phyloP scores from a whole-genome alignment of 139 green algal species.

The Chlorella ohadii region DNA sequence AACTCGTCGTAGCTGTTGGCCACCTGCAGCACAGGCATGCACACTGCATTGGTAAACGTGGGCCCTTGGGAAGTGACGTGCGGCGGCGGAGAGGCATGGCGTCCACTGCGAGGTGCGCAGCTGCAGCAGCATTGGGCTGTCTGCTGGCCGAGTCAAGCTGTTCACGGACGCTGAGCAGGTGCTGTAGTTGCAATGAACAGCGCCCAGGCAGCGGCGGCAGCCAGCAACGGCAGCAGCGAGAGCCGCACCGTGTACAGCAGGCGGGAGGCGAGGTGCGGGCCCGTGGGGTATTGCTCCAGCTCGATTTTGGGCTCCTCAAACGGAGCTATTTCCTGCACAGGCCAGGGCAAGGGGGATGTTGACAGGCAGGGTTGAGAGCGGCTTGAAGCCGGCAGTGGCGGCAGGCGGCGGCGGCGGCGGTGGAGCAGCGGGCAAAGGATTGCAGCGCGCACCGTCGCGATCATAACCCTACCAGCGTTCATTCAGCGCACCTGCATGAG shows the following conservation, averaged over 20 bases:
- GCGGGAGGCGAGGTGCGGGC: conserved; percentile 80
- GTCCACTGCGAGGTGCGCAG: no score
- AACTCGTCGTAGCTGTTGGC: conserved; percentile 82
- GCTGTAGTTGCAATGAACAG: no score
- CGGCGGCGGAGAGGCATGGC: no score
- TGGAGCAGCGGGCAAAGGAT: neutral
- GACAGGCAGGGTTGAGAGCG: neutral
- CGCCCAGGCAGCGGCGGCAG: no score
- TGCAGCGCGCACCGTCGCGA: neutral
- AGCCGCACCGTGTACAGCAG: conserved; percentile 86
- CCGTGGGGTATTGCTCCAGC: conserved; percentile 96
- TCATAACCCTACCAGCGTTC: no score
- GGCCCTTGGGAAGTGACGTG: no score
- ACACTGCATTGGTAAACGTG: no score
- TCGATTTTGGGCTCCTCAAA: conserved; percentile 85
- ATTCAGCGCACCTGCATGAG: conserved; percentile 69
- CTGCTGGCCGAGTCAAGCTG: no score
- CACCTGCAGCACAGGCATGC: conserved; percentile 70
- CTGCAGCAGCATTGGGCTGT: no score
- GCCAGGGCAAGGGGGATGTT: neutral
- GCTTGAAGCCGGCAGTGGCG: neutral
- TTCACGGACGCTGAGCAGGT: no score
- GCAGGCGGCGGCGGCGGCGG: conserved; percentile 5
- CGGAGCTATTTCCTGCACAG: conserved; percentile 79
- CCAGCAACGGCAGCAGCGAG: no score